Evolutionary conservation across 441 rosid genomes (phyloP).

Genomic region (Adansonia grandidieri): DNA sequence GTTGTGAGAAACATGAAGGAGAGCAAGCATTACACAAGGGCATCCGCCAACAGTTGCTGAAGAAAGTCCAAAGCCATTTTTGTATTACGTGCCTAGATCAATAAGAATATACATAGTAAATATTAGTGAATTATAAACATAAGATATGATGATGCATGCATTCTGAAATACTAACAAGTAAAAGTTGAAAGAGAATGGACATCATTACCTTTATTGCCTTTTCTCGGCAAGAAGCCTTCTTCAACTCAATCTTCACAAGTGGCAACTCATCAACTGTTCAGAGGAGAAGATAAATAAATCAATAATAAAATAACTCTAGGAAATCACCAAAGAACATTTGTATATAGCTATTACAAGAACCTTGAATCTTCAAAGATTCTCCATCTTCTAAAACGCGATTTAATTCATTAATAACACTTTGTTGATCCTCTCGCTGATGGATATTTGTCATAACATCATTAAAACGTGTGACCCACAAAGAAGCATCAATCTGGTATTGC

Average conservation of each 20-base stretch:
- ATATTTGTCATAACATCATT: slow-evolving; percentile 53
- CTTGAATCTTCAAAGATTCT: slow-evolving; percentile 74
- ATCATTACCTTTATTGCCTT: slow-evolving; percentile 68
- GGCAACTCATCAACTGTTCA: slow-evolving; percentile 72
- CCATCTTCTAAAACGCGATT: slow-evolving; percentile 65
- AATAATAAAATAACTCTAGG: slow-evolving; percentile 19
- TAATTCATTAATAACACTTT: slow-evolving; percentile 62
- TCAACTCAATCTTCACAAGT: slow-evolving; percentile 74
- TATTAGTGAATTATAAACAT: slow-evolving; percentile 11
- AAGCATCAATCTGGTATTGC: slow-evolving; percentile 60
- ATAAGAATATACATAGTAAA: neutral
- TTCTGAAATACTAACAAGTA: slow-evolving; percentile 17
- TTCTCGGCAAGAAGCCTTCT: slow-evolving; percentile 81
- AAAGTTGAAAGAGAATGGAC: slow-evolving; percentile 19
- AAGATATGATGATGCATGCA: slow-evolving; percentile 1
- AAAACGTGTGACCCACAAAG: slow-evolving; percentile 65
- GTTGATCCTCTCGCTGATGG: slow-evolving; percentile 64
- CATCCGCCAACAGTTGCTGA: slow-evolving; percentile 66
- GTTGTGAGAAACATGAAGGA: slow-evolving; percentile 20
- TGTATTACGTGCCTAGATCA: slow-evolving; percentile 55
- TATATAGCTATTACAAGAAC: slow-evolving; percentile 41
- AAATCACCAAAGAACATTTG: slow-evolving; percentile 23
- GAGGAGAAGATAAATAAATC: slow-evolving; percentile 22
- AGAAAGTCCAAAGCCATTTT: slow-evolving; percentile 61
- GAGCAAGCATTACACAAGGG: slow-evolving; percentile 56